Evolutionary conservation across 495 filamentous ascomycete genomes (phyloP).

Genomic region (Pseudevernia furfuracea): DNA sequence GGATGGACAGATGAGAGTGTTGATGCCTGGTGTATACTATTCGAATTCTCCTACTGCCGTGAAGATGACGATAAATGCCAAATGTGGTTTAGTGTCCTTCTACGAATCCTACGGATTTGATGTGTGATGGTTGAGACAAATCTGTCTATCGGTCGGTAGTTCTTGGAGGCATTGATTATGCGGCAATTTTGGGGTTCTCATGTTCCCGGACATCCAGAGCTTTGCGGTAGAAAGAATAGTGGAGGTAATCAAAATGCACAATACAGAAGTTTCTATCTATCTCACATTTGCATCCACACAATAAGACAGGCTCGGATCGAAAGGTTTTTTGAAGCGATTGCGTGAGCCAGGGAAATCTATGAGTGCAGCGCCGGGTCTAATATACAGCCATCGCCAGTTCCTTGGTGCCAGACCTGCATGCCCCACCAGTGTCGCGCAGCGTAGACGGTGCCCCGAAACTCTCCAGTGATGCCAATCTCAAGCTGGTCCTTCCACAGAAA

Average conservation of each 20-base stretch:
- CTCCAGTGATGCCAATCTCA: conserved; percentile 10
- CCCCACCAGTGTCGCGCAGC: neutral
- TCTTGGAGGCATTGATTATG: too few species aligned
- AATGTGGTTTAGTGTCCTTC: neutral
- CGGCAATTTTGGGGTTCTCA: too few species aligned
- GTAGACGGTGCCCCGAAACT: neutral
- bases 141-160: neutral
- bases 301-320: neutral
- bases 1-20: neutral
- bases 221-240: neutral
- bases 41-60: neutral
- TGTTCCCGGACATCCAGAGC: neutral
- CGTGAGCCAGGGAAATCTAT: neutral
- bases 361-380: neutral
- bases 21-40: neutral
- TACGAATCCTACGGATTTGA: conserved; percentile 3
- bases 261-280: neutral
- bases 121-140: neutral
- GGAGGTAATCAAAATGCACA: neutral
- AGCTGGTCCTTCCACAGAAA: neutral
- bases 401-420: neutral
- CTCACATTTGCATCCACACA: neutral
- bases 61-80: neutral
- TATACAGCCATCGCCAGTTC: neutral
- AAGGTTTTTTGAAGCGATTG: neutral